These are phyloP conservation scores for Lachancea thermotolerans DNA, from an alignment of 805 yeast species.

Conservation along the genomic window DNA sequence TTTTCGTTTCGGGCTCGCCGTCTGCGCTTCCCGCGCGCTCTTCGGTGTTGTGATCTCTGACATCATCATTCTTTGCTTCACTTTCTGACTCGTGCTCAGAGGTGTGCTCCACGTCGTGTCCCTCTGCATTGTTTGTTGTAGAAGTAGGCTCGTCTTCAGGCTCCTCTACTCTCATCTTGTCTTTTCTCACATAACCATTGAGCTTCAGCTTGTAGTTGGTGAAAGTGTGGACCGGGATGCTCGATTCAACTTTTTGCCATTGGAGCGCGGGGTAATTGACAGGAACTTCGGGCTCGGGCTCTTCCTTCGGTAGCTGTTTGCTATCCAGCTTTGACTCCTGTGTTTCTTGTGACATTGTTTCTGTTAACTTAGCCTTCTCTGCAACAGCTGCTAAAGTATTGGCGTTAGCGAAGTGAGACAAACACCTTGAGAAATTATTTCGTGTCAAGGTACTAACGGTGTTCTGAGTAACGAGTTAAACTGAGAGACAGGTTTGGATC, in stretches of 20 bases:
- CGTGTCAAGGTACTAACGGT: no score
- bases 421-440: no score
- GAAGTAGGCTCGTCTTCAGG: background rate
- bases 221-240: conserved; percentile 20
- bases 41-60: no score
- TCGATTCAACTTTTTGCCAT: conserved; percentile 18
- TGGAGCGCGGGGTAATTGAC: conserved; percentile 18
- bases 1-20: no score
- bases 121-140: background rate
- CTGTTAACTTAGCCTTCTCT: no score
- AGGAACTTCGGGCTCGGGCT: background rate
- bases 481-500: no score
- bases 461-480: no score
- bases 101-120: background rate
- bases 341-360: background rate
- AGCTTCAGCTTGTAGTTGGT: conserved; percentile 24
- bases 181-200: conserved; percentile 26
- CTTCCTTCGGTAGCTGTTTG: conserved; percentile 5
- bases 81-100: background rate
- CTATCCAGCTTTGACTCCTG: background rate
- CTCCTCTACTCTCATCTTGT: conserved; percentile 1
- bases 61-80: background rate
- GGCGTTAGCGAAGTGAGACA: no score
- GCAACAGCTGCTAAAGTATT: no score
- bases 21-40: no score